Base-by-base conservation (phyloP, 768 basidiomycete species). In the Leccinum truebloodii region DNA sequence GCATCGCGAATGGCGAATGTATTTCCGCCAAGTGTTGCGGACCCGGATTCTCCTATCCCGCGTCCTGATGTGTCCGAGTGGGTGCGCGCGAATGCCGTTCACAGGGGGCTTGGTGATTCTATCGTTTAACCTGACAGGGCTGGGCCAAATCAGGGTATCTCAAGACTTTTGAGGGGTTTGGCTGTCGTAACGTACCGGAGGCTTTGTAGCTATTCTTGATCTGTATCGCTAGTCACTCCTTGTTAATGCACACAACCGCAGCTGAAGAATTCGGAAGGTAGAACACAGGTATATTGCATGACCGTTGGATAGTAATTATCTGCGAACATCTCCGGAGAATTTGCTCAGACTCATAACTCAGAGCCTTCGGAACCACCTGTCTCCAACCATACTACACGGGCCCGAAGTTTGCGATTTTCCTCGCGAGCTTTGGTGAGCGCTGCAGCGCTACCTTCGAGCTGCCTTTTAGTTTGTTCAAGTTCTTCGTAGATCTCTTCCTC, bases 21-120 rank as follows among this genome's bases (percentile, higher is more conserved):
- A 20, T 83, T 85, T 71, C 80, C 82, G 22, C 73, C 71, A 52
- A 69, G 65, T 52, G 73, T 80, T 37, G 67, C 70, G 6, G 73
- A 88, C 65, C 75, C 81, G 49, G 82, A 89, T 70, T 65, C 79
- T 61, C 86, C 86, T 6, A 83, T 88, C 54, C 82, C 84, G 9
- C 77, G 80, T 59, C 81, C 84, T 30, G 73, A 73, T 44, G 69
- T 76, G 41, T 83, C 82, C 5, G 73, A 84, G 64, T 86, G 86
- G 85, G 72, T 85, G 34, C 75, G 76, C 18, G 85, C 83, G 1
- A 79, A 81, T 59, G 73, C 64, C 24, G 61, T 69, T 28, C 66
- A 72, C 30, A 63, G 64, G 22, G 57, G 59, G 53, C n/a, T n/a
- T 10, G 44, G 59, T 68, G 4, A 63, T n/a, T 3, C 12, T 60